Evolutionary conservation across 192 early-diverging fungal genomes (phyloP).

Genomic region (Phlyctochytrium arcticum): DNA sequence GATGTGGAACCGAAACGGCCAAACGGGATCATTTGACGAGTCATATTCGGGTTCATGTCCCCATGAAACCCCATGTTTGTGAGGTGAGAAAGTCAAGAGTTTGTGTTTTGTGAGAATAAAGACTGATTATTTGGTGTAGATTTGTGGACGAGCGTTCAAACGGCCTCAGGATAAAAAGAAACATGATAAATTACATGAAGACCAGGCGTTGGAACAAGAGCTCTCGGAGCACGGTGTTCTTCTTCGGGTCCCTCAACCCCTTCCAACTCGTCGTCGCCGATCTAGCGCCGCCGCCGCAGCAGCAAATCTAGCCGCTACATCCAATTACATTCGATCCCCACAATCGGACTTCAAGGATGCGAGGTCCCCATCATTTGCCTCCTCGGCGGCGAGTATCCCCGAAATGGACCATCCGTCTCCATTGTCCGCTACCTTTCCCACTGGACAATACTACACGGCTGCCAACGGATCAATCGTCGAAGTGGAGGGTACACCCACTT

Average conservation of each 20-base stretch:
- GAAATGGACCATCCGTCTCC: no score
- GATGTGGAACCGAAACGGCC: constrained; percentile 62
- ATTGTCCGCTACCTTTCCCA: no score
- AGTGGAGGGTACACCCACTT: no score
- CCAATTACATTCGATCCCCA: no score
- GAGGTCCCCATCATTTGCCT: no score
- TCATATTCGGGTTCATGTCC: constrained; percentile 91
- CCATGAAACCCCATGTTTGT: constrained; percentile 87
- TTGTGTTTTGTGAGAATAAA: neutral
- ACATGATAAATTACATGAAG: constrained; percentile 64
- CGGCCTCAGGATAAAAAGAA: constrained; percentile 92
- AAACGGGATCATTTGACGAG: constrained; percentile 98
- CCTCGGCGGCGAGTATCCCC: no score
- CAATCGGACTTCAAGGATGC: no score
- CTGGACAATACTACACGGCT: no score
- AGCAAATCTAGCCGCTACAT: no score
- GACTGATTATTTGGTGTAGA: constrained; percentile 25
- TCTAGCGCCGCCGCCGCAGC: no score
- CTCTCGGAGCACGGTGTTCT: neutral
- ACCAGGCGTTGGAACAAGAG: neutral
- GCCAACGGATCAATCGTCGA: no score
- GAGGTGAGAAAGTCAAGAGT: constrained; percentile 34
- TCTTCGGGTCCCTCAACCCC: constrained; percentile 13
- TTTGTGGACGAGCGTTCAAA: constrained; percentile 81
- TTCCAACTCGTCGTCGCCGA: neutral